These are phyloP conservation scores for Fusarium fracticaudum DNA, from an alignment of 2,329 filamentous ascomycete species.

Conservation along the genomic window DNA sequence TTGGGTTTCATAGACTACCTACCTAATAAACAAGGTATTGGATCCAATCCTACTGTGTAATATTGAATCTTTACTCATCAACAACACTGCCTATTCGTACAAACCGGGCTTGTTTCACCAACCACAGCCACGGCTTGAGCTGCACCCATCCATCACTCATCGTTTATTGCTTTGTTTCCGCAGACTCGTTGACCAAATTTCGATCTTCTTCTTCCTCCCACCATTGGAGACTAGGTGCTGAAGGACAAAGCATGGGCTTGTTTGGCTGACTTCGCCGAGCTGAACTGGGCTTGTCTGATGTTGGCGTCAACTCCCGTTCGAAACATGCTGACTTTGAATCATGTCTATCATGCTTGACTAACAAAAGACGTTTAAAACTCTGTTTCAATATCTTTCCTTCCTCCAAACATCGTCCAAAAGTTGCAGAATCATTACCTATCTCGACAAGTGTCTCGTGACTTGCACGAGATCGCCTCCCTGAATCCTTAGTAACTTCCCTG, in stretches of 20 bases:
- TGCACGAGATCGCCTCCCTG: constrained; percentile 8
- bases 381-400: not conserved
- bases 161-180: constrained; percentile 16
- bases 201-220: not conserved
- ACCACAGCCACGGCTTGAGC: constrained; percentile 24
- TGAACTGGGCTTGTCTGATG: constrained; percentile 9
- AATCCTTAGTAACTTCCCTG: constrained; percentile 30
- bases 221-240: not conserved
- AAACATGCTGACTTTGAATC: constrained; percentile 19
- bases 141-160: constrained; percentile 17
- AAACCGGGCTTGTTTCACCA: constrained; percentile 33
- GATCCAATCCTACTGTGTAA: not conserved
- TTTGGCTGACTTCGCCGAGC: constrained; percentile 4
- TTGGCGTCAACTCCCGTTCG: constrained; percentile 13
- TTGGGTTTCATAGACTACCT: not conserved
- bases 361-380: constrained; percentile 2
- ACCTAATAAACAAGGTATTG: not conserved
- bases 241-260: constrained; percentile 11
- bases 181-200: not conserved
- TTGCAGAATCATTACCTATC: not conserved
- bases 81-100: not conserved
- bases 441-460: constrained; percentile 13
- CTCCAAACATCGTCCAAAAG: not conserved
- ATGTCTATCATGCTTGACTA: constrained; percentile 25
- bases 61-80: not conserved